Evolutionary conservation across 2,329 filamentous ascomycete species (phyloP).

Genomic region (Neurospora sp.): DNA sequence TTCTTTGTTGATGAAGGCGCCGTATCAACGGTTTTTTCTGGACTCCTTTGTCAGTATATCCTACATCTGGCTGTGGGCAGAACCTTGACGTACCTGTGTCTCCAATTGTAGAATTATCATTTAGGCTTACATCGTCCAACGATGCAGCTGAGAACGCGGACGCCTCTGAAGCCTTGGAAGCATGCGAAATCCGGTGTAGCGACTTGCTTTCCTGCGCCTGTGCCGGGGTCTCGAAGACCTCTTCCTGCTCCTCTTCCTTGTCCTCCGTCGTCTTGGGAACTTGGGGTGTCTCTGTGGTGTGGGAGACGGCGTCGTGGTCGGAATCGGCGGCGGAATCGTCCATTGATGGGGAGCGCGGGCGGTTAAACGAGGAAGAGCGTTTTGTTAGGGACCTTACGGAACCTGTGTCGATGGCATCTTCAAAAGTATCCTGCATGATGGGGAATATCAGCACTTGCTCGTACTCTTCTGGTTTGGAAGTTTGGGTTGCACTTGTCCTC

Average conservation of each 20-base stretch:
- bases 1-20: conserved; percentile 41
- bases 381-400: conserved; percentile 56
- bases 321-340: conserved; percentile 16
- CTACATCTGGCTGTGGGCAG: conserved; percentile 14
- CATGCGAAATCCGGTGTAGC: conserved; percentile 29
- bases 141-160: conserved; percentile 24
- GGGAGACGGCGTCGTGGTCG: conserved; percentile 19
- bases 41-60: conserved; percentile 4
- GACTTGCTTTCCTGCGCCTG: conserved; percentile 17
- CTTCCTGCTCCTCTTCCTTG: conserved; percentile 1
- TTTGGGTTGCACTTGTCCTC: neutral
- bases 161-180: conserved; percentile 6
- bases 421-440: conserved; percentile 57
- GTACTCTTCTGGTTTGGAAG: neutral
- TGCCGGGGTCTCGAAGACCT: conserved; percentile 11
- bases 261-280: conserved; percentile 13
- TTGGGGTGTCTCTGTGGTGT: conserved; percentile 10
- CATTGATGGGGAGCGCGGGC: conserved; percentile 17
- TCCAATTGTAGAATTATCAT: conserved; percentile 37
- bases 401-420: conserved; percentile 64
- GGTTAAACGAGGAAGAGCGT: conserved; percentile 30
- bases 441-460: neutral
- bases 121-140: conserved; percentile 56
- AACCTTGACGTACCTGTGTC: neutral
- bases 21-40: conserved; percentile 18